Evolutionary conservation across 176 grass and related monocot species (phyloP).

Genomic region (barley (Hordeum vulgare)): DNA sequence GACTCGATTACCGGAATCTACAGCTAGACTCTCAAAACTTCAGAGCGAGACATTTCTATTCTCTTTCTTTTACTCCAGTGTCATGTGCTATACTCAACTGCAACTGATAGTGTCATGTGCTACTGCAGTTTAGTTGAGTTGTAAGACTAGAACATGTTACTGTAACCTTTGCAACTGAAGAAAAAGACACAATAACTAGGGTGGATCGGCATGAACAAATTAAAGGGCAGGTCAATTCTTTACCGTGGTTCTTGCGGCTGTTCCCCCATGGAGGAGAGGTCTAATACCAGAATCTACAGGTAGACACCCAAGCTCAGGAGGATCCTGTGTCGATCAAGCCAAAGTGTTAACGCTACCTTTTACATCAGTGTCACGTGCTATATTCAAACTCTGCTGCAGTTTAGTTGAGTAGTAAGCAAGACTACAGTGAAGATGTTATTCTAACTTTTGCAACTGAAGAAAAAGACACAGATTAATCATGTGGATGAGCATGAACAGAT

Average conservation of each 20-base stretch:
- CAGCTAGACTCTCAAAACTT: background rate
- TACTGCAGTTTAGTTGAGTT: background rate
- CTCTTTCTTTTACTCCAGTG: background rate
- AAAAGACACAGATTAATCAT: too few species aligned
- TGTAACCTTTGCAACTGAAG: background rate
- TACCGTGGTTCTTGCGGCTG: background rate
- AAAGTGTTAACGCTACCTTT: too few species aligned
- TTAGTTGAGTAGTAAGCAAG: too few species aligned
- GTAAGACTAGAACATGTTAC: background rate
- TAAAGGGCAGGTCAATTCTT: background rate
- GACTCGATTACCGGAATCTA: slow-evolving; percentile 23
- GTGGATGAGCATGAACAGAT: too few species aligned
- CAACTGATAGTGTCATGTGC: background rate
- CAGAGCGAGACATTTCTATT: background rate
- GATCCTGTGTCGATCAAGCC: too few species aligned
- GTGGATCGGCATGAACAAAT: background rate
- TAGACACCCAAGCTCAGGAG: too few species aligned
- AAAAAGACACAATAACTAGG: background rate
- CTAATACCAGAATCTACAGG: too few species aligned
- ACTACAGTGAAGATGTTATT: too few species aligned
- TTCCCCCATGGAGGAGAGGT: background rate
- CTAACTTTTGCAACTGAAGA: too few species aligned
- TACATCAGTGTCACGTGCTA: too few species aligned
- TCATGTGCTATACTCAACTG: background rate
- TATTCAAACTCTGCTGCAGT: too few species aligned